Evolutionary conservation across 2,329 filamentous ascomycete genomes (phyloP), one percentile per base, ranked within the genome.

Genomic region (Penicillium sp.): DNA sequence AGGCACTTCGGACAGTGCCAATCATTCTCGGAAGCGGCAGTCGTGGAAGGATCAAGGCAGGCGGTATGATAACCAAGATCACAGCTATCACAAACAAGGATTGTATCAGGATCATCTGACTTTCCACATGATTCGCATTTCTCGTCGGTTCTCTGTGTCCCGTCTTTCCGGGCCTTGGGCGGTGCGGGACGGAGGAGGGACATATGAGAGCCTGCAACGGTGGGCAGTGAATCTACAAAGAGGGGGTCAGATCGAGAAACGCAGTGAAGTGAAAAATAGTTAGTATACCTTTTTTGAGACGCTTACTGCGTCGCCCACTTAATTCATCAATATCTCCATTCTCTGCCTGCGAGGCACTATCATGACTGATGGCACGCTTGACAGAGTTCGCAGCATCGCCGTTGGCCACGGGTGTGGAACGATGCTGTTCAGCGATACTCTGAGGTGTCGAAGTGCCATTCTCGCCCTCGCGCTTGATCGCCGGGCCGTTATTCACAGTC

Each of bases 1-100:
- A 99, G 82, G 69, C 94, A 99, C 65, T 91, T 85, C 0, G 94
- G 88, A 62, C 94, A 99, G 69, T 97, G 93, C 94, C 94, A 99
- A 66, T 97, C 94, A 48, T 85, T 81, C 23, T 94, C 88, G 0
- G 91, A 90, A 58, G 88, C 85, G 8, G 81, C 77, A 62, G 87
- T 88, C 41, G 95, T 76, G 2, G 89, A 90, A 31, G 92, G 93
- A 59, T 99, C 94, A 18, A 97, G 82, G 66, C 94, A 99, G 54
- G 85, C 81, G 63, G 87, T 89, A 68, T 99, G 94, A 65, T 87
- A 97, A 3, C 88, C 87, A 65, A 89, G 82, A 57, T 97, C 93
- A 73, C 94, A 99, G 51, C 90, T 91, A 67, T 97, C 94, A 71
- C 94, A 99, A 4, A 90, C 74, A 4, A 95, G 77, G 16, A 96